phyloP scores from a whole-genome alignment of 352 stramenopile genomes.

The Pythium sukuiense region DNA sequence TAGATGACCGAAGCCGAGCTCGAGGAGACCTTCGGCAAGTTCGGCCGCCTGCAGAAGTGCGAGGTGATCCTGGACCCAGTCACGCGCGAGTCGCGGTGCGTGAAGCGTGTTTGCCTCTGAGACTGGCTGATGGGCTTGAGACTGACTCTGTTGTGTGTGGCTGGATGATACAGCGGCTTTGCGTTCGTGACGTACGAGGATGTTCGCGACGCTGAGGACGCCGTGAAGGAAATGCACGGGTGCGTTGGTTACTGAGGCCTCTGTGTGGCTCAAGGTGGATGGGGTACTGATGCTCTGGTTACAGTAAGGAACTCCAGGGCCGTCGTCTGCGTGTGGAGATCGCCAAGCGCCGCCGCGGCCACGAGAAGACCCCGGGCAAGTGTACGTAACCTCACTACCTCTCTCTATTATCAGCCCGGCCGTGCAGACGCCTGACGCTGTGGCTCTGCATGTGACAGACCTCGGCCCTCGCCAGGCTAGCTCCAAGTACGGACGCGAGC shows the following conservation, averaged over 20 bases:
- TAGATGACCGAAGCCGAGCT: constrained; percentile 55
- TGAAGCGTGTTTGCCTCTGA: not conserved
- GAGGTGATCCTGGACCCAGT: constrained; percentile 83
- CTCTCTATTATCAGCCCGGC: not conserved
- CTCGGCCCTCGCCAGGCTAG: constrained; percentile 71
- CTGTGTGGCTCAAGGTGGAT: not conserved
- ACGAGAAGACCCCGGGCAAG: constrained; percentile 83
- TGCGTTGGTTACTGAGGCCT: constrained; percentile 30
- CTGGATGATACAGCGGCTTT: constrained; percentile 44
- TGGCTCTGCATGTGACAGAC: constrained; percentile 34
- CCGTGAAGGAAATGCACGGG: constrained; percentile 80
- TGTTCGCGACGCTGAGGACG: constrained; percentile 69
- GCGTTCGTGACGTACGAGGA: constrained; percentile 82
- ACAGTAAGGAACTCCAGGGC: constrained; percentile 74
- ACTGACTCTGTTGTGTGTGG: not conserved
- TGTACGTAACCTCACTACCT: constrained; percentile 42
- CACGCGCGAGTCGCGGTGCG: constrained; percentile 69
- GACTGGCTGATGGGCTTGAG: too few relatives aligned
- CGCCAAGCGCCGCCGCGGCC: constrained; percentile 75
- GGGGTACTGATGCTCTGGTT: not conserved
- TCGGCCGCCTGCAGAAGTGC: constrained; percentile 68
- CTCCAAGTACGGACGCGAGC: constrained; percentile 59
- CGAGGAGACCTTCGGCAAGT: constrained; percentile 76
- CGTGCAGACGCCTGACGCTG: not conserved
- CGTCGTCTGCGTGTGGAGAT: constrained; percentile 77